These are phyloP conservation scores for Acacia acuminata DNA, from an alignment of 306 rosid genomes.

Conservation along the genomic window DNA sequence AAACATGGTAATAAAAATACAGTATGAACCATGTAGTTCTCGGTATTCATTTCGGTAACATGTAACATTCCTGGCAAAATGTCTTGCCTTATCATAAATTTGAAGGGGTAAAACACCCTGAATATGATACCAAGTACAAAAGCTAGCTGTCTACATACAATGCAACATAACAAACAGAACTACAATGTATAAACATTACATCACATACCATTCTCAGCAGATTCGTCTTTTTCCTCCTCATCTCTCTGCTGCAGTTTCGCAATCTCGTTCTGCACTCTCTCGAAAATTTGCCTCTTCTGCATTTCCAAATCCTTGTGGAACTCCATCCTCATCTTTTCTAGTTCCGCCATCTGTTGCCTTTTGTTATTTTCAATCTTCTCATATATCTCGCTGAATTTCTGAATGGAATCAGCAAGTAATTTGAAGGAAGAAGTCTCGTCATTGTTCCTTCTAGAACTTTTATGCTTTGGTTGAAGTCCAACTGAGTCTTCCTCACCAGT, in stretches of 20 bases:
- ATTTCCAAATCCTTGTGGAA: conserved; percentile 72
- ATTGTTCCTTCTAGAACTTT: conserved; percentile 47
- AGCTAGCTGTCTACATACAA: conserved; percentile 39
- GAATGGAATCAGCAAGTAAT: conserved; percentile 76
- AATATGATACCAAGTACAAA: conserved; percentile 50
- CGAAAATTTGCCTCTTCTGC: conserved; percentile 74
- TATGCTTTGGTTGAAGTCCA: conserved; percentile 64
- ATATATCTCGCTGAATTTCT: conserved; percentile 70
- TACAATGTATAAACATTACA: conserved; percentile 35
- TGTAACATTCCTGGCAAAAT: conserved; percentile 40
- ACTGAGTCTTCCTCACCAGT: conserved; percentile 55
- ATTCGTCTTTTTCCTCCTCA: conserved; percentile 58
- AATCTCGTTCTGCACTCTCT: conserved; percentile 72
- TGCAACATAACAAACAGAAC: conserved; percentile 37
- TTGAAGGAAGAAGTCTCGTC: conserved; percentile 59
- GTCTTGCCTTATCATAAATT: conserved; percentile 41
- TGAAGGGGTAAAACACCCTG: conserved; percentile 34
- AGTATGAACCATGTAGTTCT: conserved; percentile 23
- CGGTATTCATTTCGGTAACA: conserved; percentile 23
- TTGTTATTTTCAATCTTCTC: conserved; percentile 74
- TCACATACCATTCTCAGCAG: conserved; percentile 58
- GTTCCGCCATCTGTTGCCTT: conserved; percentile 75
- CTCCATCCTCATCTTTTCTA: conserved; percentile 92
- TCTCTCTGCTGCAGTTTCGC: conserved; percentile 54
- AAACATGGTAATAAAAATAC: conserved; percentile 5